These are phyloP conservation scores for Naganishia sp. DNA, from an alignment of 1,284 basidiomycete genomes.

Conservation along the genomic window DNA sequence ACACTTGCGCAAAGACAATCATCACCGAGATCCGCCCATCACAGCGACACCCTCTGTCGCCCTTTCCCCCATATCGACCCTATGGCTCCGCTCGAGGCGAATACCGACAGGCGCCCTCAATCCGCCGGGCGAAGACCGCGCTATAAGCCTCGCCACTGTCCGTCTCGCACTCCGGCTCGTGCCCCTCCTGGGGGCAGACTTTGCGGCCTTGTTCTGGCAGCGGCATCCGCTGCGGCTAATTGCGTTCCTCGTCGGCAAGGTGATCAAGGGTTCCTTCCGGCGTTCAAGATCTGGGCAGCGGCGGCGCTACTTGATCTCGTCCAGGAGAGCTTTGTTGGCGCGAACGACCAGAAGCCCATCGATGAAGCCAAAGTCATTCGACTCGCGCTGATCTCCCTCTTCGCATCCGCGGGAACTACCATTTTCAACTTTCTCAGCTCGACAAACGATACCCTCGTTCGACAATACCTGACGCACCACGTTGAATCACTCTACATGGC, in stretches of 20 bases:
- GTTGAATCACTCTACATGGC: conserved; percentile 74
- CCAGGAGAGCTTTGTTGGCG: conserved; percentile 36
- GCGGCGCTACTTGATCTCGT: conserved; percentile 39
- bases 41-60: neutral
- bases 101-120: conserved; percentile 9
- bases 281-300: conserved; percentile 37
- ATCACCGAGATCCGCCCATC: neutral
- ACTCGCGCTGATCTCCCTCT: conserved; percentile 29
- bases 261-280: conserved; percentile 38
- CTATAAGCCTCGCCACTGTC: conserved; percentile 34
- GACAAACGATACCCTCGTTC: conserved; percentile 67
- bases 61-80: conserved; percentile 12
- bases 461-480: conserved; percentile 67
- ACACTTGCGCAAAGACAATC: neutral
- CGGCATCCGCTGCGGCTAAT: conserved; percentile 27
- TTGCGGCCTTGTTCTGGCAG: conserved; percentile 31
- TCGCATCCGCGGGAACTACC: conserved; percentile 32
- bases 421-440: conserved; percentile 31
- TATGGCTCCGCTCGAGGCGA: conserved; percentile 32
- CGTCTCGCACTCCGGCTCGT: conserved; percentile 35
- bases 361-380: conserved; percentile 28
- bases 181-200: conserved; percentile 28
- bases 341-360: conserved; percentile 7
- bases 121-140: conserved; percentile 34
- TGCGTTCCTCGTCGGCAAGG: conserved; percentile 32